Conservation (phyloP, 2,329 filamentous ascomycete species). For the Clathrospora elynae region DNA sequence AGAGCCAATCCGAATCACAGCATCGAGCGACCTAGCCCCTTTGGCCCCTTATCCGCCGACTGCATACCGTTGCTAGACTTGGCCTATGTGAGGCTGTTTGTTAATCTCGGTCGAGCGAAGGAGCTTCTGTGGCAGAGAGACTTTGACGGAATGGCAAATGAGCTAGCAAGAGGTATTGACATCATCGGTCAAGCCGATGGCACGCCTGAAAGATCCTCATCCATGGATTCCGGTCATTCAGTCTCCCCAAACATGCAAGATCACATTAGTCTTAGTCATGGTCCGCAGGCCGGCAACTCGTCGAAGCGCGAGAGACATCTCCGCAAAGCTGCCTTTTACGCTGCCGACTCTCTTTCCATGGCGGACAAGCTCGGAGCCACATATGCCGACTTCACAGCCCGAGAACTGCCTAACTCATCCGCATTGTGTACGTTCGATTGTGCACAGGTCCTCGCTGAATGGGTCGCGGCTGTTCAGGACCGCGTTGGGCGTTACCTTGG, state of each 20-base stretch:
- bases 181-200: slow-evolving; percentile 73
- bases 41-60: slow-evolving; percentile 84
- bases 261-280: slow-evolving; percentile 38
- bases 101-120: slow-evolving; percentile 89
- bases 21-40: slow-evolving; percentile 82
- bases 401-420: slow-evolving; percentile 86
- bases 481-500: slow-evolving; percentile 89
- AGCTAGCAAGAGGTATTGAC: slow-evolving; percentile 78
- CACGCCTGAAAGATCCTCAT: slow-evolving; percentile 55
- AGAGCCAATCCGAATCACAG: slow-evolving; percentile 83
- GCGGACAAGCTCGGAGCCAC: slow-evolving; percentile 84
- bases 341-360: slow-evolving; percentile 87
- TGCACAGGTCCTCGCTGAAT: slow-evolving; percentile 90
- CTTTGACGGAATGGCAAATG: slow-evolving; percentile 88
- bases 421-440: slow-evolving; percentile 94
- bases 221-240: slow-evolving; percentile 37
- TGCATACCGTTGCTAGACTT: slow-evolving; percentile 89
- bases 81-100: slow-evolving; percentile 89
- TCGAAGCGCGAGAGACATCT: slow-evolving; percentile 84
- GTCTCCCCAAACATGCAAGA: slow-evolving; percentile 39
- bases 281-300: slow-evolving; percentile 52
- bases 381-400: slow-evolving; percentile 80
- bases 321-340: slow-evolving; percentile 93
- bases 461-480: slow-evolving; percentile 91
- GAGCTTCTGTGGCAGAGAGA: slow-evolving; percentile 94